Conservation (phyloP, 345 rosid genomes). For the Lepidium sativum region DNA sequence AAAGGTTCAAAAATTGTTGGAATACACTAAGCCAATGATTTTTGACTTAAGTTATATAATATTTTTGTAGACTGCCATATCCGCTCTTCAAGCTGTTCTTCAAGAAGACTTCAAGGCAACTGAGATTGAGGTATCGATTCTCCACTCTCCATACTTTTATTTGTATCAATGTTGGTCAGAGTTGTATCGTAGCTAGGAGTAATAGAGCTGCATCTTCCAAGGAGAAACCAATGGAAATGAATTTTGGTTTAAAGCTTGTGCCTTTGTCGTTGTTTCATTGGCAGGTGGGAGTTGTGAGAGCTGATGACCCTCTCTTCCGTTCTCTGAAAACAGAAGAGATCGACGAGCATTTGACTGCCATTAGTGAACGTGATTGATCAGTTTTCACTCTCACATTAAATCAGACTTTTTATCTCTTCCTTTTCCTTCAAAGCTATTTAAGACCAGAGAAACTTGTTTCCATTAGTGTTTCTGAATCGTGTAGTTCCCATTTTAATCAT, state of each 20-base stretch:
- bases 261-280: background rate
- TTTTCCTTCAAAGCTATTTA: background rate
- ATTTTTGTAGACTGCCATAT: conserved; percentile 53
- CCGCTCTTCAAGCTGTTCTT: conserved; percentile 80
- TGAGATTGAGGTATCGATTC: conserved; percentile 64
- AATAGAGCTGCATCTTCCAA: background rate
- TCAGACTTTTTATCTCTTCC: conserved; percentile 6
- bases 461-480: background rate
- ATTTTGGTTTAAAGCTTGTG: background rate
- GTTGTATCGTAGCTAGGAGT: background rate
- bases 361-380: conserved; percentile 66
- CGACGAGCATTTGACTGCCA: conserved; percentile 76
- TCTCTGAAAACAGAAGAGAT: conserved; percentile 59
- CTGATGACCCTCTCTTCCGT: conserved; percentile 47
- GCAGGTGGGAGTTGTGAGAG: conserved; percentile 78
- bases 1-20: background rate
- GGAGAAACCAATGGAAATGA: background rate
- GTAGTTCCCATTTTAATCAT: background rate
- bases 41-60: background rate
- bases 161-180: background rate
- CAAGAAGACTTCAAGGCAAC: conserved; percentile 94
- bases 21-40: background rate
- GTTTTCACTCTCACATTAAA: background rate
- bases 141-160: background rate
- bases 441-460: conserved; percentile 10